Conservation (phyloP, 345 rosid genomes). For the Brassica carinata region DNA sequence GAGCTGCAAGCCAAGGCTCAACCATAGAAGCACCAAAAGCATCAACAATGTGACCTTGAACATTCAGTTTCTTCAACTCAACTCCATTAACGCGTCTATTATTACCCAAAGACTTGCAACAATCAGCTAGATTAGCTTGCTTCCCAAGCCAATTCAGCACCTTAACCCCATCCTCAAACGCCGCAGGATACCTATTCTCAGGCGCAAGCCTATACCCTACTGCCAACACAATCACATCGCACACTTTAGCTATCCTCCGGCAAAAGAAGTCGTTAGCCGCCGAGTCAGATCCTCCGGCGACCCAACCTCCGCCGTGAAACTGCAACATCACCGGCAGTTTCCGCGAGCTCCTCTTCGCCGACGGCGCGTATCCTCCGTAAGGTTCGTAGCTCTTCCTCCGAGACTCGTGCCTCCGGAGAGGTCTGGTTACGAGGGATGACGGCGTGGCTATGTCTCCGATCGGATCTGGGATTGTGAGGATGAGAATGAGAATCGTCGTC, state of each 20-base stretch:
- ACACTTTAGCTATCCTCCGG: slow-evolving; percentile 67
- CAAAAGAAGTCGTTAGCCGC: slow-evolving; percentile 71
- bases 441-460: slow-evolving; percentile 30
- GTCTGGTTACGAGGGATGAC: slow-evolving; percentile 6
- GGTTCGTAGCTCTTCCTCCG: slow-evolving; percentile 36
- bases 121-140: slow-evolving; percentile 69
- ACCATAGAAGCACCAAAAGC: slow-evolving; percentile 78
- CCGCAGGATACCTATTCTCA: slow-evolving; percentile 86
- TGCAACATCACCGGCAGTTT: slow-evolving; percentile 81
- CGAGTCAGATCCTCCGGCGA: slow-evolving; percentile 72
- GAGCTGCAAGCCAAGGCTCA: slow-evolving; percentile 88
- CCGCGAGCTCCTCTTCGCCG: slow-evolving; percentile 39
- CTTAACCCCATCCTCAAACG: slow-evolving; percentile 77
- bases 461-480: slow-evolving; percentile 29
- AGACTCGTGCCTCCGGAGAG: slow-evolving; percentile 27
- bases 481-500: slow-evolving; percentile 1
- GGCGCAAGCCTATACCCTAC: slow-evolving; percentile 88
- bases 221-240: slow-evolving; percentile 87
- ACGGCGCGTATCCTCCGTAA: slow-evolving; percentile 71
- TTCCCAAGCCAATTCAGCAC: slow-evolving; percentile 90
- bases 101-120: slow-evolving; percentile 49
- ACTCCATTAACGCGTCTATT: slow-evolving; percentile 35
- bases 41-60: slow-evolving; percentile 53
- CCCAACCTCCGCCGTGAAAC: slow-evolving; percentile 97
- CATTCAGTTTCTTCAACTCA: slow-evolving; percentile 37